Percentiles rank a stretch among this genome's conserved stretches.
phyloP scores from a whole-genome alignment of 352 stramenopile species.

The Phytophthora pluvialis region DNA sequence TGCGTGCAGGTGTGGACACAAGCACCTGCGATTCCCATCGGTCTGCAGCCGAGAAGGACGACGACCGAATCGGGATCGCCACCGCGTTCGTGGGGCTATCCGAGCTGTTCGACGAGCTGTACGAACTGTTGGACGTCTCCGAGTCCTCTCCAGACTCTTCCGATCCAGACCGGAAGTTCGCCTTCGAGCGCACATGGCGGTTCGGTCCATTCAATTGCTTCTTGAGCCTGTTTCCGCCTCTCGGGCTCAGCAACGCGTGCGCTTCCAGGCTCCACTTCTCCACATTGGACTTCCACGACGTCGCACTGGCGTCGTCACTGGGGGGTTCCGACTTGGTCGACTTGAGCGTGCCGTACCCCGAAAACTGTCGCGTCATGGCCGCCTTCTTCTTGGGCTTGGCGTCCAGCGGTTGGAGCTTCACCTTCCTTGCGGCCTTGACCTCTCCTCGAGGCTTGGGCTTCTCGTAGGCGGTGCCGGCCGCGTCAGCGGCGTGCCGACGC shows the following conservation, averaged over 20 bases:
- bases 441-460: slow-evolving; percentile 24
- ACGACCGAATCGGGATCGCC: slow-evolving; percentile 25
- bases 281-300: slow-evolving; percentile 53
- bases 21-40: slow-evolving; percentile 15
- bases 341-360: slow-evolving; percentile 34
- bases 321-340: slow-evolving; percentile 18
- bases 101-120: slow-evolving; percentile 41
- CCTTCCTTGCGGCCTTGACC: slow-evolving; percentile 19
- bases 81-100: slow-evolving; percentile 17
- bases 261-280: slow-evolving; percentile 49
- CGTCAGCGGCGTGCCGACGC: slow-evolving; percentile 20
- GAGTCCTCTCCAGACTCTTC: slow-evolving; percentile 53
- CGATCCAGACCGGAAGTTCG: slow-evolving; percentile 7
- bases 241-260: slow-evolving; percentile 40
- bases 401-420: slow-evolving; percentile 25
- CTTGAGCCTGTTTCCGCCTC: slow-evolving; percentile 37
- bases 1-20: slow-evolving; percentile 13
- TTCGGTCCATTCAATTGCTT: slow-evolving; percentile 28
- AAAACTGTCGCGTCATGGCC: slow-evolving; percentile 33
- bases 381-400: slow-evolving; percentile 28
- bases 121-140: slow-evolving; percentile 48
- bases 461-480: background rate
- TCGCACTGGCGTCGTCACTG: slow-evolving; percentile 16
- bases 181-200: slow-evolving; percentile 9
- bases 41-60: slow-evolving; percentile 25